Conservation (phyloP, 805 yeast genomes). For the Candida cerambycidarum region DNA sequence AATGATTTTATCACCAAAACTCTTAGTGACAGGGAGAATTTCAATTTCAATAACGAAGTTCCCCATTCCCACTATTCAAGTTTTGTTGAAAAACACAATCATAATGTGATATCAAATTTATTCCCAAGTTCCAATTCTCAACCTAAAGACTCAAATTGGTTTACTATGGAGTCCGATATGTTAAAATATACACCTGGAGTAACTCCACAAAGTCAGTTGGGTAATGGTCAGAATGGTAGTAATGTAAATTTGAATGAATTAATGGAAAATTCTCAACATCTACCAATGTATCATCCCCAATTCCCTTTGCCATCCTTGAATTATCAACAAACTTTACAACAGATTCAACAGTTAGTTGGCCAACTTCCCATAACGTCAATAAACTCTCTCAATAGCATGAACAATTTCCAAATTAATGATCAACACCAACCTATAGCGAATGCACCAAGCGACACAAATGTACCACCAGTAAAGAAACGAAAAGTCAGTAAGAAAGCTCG, state of each 20-base stretch:
- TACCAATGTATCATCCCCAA: neutral
- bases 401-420: neutral
- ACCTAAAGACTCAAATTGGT: slow-evolving; percentile 4
- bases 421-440: neutral
- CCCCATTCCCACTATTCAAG: slow-evolving; percentile 6
- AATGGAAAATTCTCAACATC: slow-evolving; percentile 1
- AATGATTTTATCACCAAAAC: slow-evolving; percentile 19
- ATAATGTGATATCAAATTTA: slow-evolving; percentile 11
- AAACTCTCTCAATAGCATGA: neutral
- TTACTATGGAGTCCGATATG: slow-evolving; percentile 6
- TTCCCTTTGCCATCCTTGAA: slow-evolving; percentile 2
- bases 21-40: slow-evolving; percentile 5
- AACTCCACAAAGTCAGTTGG: neutral
- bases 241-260: neutral
- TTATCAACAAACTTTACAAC: slow-evolving; percentile 6
- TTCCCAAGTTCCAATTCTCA: slow-evolving; percentile 8
- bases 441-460: neutral
- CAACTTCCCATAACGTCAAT: slow-evolving; percentile 3
- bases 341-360: slow-evolving; percentile 7
- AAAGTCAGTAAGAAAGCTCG: slow-evolving; percentile 10
- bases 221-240: neutral
- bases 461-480: neutral
- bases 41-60: slow-evolving; percentile 3
- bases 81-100: slow-evolving; percentile 24
- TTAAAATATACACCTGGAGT: neutral